These are phyloP conservation scores for Fallopia convolvulus DNA, from an alignment of 148 eudicot species.

Conservation along the genomic window DNA sequence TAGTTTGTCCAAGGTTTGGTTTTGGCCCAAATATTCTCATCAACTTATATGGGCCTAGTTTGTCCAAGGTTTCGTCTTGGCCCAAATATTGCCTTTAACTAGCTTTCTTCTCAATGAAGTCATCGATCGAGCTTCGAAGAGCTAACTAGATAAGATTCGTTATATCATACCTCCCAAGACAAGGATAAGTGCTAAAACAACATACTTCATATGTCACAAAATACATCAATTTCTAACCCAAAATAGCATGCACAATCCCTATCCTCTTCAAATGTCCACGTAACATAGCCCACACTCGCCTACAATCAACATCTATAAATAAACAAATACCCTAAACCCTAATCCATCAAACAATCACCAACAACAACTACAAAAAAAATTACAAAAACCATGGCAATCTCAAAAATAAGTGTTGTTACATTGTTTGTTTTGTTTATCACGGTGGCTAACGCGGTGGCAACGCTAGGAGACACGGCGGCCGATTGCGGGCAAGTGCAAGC, in stretches of 20 bases:
- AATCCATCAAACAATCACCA: neutral
- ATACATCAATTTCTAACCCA: neutral
- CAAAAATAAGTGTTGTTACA: neutral
- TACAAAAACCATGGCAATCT: neutral
- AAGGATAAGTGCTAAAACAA: neutral
- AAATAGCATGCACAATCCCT: neutral
- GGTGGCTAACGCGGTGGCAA: neutral
- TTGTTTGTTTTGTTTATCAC: neutral
- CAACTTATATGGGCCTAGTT: neutral
- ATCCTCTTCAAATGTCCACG: neutral
- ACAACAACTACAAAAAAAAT: neutral
- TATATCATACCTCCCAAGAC: neutral
- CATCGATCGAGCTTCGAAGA: neutral
- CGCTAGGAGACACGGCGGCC: neutral
- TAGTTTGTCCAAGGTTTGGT: too few species aligned
- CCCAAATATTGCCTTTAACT: neutral
- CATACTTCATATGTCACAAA: neutral
- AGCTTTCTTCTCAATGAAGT: neutral
- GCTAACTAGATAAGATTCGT: slow-evolving; percentile 6
- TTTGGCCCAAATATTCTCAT: neutral
- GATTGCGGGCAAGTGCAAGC: neutral
- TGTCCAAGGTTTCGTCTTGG: neutral
- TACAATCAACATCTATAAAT: neutral
- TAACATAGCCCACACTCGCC: neutral
- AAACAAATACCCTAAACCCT: neutral